Base-by-base conservation (phyloP, 2,329 filamentous ascomycete species). In the Grosmannia penicillata region DNA sequence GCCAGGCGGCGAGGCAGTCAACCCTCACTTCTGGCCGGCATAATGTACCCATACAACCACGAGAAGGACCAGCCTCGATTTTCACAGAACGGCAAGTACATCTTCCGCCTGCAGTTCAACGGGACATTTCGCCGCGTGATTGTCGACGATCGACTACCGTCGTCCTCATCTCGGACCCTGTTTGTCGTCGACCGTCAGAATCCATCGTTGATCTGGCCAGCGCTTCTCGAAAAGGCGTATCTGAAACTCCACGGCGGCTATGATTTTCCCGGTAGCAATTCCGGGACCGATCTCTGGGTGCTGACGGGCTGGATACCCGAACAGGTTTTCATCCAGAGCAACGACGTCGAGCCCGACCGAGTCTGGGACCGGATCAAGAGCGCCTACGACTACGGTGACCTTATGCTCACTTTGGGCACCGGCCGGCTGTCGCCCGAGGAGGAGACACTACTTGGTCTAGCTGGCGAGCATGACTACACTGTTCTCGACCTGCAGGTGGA, bases 191-290 rank as follows among this genome's bases (percentile, higher is more conserved):
- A 96, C 50, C 73, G 85, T 26, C 78, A 78, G 30, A 86, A 94
- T 46, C 80, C 82, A 4, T 66, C 62, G n/a, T 65, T 93, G 13
- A 60, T 96, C 13, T 96, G 89, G 86, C 91, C 91, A 6, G 86
- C 89, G 3, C 66, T 98, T 5, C 63, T 96, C 14, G 91, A 98
- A 55, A 98, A 98, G 54, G 91, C 91, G 0, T 98, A 98, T 49
- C 65, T 98, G 2, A 98, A 96, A 61, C 75, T 96, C 10, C 75
- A 89, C 40, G 91, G 91, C 22, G 91, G 91, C 25, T 98, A 98
- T 55, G 87, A 98, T 52, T 98, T 98, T 47, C 89, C 91, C 0
- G 91, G 91, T 8, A 96, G 91, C 52, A 96, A 96, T 55, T 96
- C 89, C 1, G 87, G 85, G 10, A 96, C 89, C 3, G 91, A 98